phyloP scores from a whole-genome alignment of 352 stramenopile genomes.

The Phytophthora ramorum region DNA sequence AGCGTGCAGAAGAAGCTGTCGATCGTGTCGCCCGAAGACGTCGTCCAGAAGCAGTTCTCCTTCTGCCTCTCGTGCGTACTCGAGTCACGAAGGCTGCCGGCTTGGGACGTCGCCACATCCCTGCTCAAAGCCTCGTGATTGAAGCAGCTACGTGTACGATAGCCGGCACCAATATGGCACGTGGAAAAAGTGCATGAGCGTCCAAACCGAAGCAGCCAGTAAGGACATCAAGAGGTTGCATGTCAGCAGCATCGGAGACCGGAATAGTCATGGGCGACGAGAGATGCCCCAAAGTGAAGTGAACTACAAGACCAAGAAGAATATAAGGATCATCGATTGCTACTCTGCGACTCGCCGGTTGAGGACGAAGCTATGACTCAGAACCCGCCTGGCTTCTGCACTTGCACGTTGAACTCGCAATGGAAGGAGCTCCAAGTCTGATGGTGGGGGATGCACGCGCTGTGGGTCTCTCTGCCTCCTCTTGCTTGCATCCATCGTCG shows the following conservation, averaged over 20 bases:
- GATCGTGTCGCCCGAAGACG: constrained; percentile 40
- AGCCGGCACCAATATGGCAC: background rate
- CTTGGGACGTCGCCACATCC: constrained; percentile 48
- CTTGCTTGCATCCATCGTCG: constrained; percentile 17
- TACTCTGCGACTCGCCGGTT: constrained; percentile 4
- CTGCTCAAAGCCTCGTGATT: constrained; percentile 34
- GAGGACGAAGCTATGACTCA: background rate
- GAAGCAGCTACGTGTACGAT: background rate
- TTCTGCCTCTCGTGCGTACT: constrained; percentile 67
- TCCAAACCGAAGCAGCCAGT: background rate
- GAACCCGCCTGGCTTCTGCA: background rate
- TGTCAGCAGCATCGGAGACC: background rate
- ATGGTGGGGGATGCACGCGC: background rate
- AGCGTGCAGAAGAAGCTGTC: constrained; percentile 51
- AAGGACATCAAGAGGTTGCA: background rate
- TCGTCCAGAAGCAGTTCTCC: constrained; percentile 51
- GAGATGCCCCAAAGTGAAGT: constrained; percentile 6
- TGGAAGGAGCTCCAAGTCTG: background rate
- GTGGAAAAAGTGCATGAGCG: background rate
- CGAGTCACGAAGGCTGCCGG: constrained; percentile 43
- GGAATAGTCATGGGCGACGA: constrained; percentile 4
- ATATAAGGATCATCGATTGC: constrained; percentile 23
- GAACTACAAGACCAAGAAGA: constrained; percentile 15
- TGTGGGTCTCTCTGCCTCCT: constrained; percentile 12
- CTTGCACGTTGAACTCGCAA: constrained; percentile 19